These are phyloP conservation scores for Arabidopsis thaliana DNA, from an alignment of 345 rosid genomes.

Conservation along the genomic window DNA sequence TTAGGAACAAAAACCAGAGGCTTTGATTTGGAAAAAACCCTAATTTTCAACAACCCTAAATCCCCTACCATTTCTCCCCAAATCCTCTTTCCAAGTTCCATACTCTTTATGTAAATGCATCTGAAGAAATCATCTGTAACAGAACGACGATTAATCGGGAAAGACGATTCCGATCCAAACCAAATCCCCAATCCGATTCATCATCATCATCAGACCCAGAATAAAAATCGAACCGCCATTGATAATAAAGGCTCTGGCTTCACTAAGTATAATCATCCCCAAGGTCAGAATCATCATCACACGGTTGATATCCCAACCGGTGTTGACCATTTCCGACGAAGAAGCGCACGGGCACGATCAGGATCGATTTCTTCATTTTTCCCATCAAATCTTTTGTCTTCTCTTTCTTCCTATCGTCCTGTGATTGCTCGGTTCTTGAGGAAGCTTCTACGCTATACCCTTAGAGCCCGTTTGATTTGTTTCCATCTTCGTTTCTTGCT, in stretches of 20 bases:
- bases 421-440: conserved; percentile 35
- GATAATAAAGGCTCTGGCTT: conserved; percentile 7
- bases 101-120: conserved; percentile 46
- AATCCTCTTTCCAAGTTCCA: conserved; percentile 7
- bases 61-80: not conserved
- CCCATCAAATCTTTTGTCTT: conserved; percentile 29
- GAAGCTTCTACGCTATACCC: conserved; percentile 47
- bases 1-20: conserved; percentile 5
- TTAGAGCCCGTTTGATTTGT: conserved; percentile 57
- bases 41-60: conserved; percentile 9
- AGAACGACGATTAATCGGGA: conserved; percentile 42
- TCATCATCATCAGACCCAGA: conserved; percentile 10
- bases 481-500: conserved; percentile 54
- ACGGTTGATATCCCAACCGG: conserved; percentile 50
- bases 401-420: conserved; percentile 33
- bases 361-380: conserved; percentile 28
- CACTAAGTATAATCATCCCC: conserved; percentile 16
- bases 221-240: conserved; percentile 28
- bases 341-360: not conserved
- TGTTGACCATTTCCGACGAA: conserved; percentile 41
- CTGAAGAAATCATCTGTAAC: conserved; percentile 36
- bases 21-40: not conserved
- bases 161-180: conserved; percentile 30
- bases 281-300: conserved; percentile 38
- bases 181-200: conserved; percentile 12